Conservation (phyloP, 1,284 basidiomycete species). For the Dichomitus squalens region DNA sequence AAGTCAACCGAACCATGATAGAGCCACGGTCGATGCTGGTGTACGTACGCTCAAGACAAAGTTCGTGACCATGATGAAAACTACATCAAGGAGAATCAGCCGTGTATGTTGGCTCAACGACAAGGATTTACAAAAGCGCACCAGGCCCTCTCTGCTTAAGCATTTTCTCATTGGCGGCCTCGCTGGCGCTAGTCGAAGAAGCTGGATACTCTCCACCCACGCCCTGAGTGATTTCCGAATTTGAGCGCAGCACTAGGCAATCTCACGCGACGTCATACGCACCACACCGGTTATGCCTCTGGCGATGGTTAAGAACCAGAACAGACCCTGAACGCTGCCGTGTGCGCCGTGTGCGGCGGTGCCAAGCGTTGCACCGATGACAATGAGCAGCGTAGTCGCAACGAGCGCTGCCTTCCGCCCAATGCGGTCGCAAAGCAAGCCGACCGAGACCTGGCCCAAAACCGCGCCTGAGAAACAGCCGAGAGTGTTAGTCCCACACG, state of each 20-base stretch:
- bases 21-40: not conserved
- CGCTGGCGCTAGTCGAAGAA: slow-evolving; percentile 65
- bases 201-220: slow-evolving; percentile 82
- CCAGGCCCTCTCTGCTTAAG: slow-evolving; percentile 63
- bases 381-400: slow-evolving; percentile 69
- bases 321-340: slow-evolving; percentile 61
- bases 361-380: slow-evolving; percentile 70
- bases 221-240: slow-evolving; percentile 40
- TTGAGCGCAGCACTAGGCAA: not conserved
- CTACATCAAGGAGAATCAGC: slow-evolving; percentile 26
- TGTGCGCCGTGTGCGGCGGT: slow-evolving; percentile 72
- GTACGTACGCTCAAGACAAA: slow-evolving; percentile 55
- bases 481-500: slow-evolving; percentile 10
- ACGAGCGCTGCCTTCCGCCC: slow-evolving; percentile 77
- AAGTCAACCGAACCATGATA: slow-evolving; percentile 11
- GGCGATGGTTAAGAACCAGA: slow-evolving; percentile 80
- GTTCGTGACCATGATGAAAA: slow-evolving; percentile 80
- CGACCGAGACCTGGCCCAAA: slow-evolving; percentile 69
- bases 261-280: slow-evolving; percentile 27
- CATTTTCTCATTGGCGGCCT: slow-evolving; percentile 76
- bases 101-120: not conserved
- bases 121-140: slow-evolving; percentile 25
- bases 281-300: slow-evolving; percentile 75
- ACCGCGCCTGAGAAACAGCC: slow-evolving; percentile 49
- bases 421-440: slow-evolving; percentile 70